These are phyloP conservation scores for Dipodascopsis uninucleata DNA, from an alignment of 805 yeast genomes.

Conservation along the genomic window DNA sequence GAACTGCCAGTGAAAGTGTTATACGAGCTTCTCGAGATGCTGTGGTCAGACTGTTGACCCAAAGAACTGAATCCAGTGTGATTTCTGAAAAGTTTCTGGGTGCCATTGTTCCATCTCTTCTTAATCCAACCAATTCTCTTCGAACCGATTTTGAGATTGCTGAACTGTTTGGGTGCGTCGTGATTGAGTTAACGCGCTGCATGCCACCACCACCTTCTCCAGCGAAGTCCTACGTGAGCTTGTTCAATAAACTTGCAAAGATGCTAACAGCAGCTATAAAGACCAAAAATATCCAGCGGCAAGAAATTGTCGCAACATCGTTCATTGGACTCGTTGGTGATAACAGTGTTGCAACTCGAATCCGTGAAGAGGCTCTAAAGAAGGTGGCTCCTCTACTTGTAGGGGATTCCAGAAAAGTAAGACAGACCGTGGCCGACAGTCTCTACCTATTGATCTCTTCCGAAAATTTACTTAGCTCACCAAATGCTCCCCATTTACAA, in stretches of 20 bases:
- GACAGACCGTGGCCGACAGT: conserved; percentile 17
- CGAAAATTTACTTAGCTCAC: too few species aligned
- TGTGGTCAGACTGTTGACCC: not conserved
- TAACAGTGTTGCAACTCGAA: conserved; percentile 1
- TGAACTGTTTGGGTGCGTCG: conserved; percentile 8
- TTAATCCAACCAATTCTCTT: not conserved
- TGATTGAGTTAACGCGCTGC: conserved; percentile 2
- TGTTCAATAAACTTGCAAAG: conserved; percentile 18
- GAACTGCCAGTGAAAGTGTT: conserved; percentile 18
- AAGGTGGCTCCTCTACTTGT: conserved; percentile 6
- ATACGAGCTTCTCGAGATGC: conserved; percentile 23
- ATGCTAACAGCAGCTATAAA: conserved; percentile 8
- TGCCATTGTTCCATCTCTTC: not conserved
- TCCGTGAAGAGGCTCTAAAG: conserved; percentile 13
- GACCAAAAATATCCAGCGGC: conserved; percentile 1
- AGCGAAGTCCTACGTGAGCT: not conserved
- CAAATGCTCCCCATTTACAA: too few species aligned
- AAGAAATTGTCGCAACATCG: conserved; percentile 1
- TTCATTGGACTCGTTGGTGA: conserved; percentile 3
- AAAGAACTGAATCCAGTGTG: not conserved
- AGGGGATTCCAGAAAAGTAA: conserved; percentile 7
- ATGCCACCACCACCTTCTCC: not conserved
- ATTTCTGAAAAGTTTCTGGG: not conserved
- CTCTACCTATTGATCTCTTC: conserved; percentile 5
- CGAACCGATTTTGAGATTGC: conserved; percentile 17